Conservation (phyloP, 179 eudicot species). For the Vitellaria paradoxa region DNA sequence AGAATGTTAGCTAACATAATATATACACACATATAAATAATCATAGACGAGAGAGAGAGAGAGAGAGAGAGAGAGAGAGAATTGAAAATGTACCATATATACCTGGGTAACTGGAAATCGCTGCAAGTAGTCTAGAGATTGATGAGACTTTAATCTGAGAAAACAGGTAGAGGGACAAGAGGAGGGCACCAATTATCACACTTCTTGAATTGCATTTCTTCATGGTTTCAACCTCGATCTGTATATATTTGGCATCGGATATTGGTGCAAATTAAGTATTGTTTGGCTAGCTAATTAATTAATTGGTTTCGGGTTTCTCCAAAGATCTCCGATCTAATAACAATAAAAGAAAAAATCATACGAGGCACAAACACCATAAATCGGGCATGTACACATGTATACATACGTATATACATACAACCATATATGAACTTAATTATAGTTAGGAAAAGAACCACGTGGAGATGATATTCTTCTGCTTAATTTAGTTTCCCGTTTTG, state of each 20-base stretch:
- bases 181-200: neutral
- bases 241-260: neutral
- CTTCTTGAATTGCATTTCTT: conserved; percentile 14
- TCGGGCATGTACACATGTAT: too few species aligned
- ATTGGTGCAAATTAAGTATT: neutral
- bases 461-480: neutral
- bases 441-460: too few species aligned
- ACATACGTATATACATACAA: neutral
- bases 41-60: too few species aligned
- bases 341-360: neutral
- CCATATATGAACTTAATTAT: neutral
- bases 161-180: conserved; percentile 8
- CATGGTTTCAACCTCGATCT: neutral
- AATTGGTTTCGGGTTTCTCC: neutral
- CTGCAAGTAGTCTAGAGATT: conserved; percentile 4
- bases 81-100: neutral
- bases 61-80: too few species aligned
- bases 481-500: neutral
- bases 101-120: conserved; percentile 19
- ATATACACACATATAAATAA: too few species aligned
- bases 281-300: too few species aligned
- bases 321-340: neutral
- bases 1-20: too few species aligned
- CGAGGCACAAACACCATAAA: neutral
- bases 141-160: conserved; percentile 23